Evolutionary conservation across 2,329 filamentous ascomycete genomes (phyloP), one percentile per base, ranked within the genome.

Genomic region (Arthrobotrys pseudoclavata): DNA sequence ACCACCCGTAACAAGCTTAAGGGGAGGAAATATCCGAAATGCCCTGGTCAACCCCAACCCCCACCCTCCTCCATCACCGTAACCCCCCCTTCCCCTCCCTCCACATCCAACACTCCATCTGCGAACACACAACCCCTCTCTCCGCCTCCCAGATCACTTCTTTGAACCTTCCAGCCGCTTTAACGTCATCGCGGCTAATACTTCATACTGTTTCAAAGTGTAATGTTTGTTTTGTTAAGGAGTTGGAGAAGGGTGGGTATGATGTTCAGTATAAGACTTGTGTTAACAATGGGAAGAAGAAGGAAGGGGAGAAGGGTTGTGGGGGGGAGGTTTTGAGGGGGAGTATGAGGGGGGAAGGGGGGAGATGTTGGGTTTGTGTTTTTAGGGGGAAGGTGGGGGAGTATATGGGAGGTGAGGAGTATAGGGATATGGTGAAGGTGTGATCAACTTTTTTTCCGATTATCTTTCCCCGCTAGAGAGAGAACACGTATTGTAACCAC

Each of bases 51-150:
- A n/a, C n/a, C 15, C 45, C 42, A 0, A 4, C 45, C 13, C 45
- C 71, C 5, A 20, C 22, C 18, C 60, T 76, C 37, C 29, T 60
- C 29, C 52, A 66, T 22, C 72, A 76, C 29, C 72, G 66, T 18
- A 70, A 70, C 42, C 72, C 72, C 0, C 31, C 66, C 1, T 40
- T 66, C 34, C 66, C 66, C 6, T n/a, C 6, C 15, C 50, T 52
- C 3, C 37, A 66, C 15, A 52, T 76, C 57, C 72, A 76, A 62
- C 69, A 70, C 60, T 50, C 66, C 5, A 10, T 37, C 18, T 76
- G 72, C 31, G 4, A 70, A 24, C 34, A 76, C 29, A 12, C 13
- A 13, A 70, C 52, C 2, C 12, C 22, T 13, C 60, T 76, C 2
- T 61, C 48, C 2, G 1, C 55, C 1, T 7, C 45, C 5, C 72